Evolutionary conservation across 1,139 yeast species (phyloP), one percentile per base, ranked within the genome.

Genomic region (Arxiozyma slooffiae): DNA sequence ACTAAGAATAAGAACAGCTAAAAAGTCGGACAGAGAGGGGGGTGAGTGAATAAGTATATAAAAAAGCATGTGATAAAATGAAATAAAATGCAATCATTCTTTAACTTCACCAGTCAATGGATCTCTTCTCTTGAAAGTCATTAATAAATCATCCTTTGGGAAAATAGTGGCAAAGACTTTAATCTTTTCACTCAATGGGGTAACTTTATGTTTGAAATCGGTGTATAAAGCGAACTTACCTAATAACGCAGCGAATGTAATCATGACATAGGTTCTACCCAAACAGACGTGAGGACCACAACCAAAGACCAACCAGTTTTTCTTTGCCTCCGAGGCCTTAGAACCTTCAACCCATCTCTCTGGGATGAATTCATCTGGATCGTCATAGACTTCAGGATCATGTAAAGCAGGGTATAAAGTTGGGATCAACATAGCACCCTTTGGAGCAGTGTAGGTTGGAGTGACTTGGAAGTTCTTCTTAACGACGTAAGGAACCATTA

Each of bases 81-180:
- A 14, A 14, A 24, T 14, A 39, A 21, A 4, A 26, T 26, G 24
- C n/a, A n/a, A 7, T 50, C 50, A 61, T 50, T 61, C 62, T 38
- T 48, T 49, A 37, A 60, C 52, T 57, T 64, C 55, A 48, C 70
- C 70, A 38, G 68, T 61, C 40, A 67, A 53, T 55, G 74, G 74
- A 52, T 83, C 83, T 71, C 90, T 80, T 59, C 65, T 71, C 51
- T 77, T 75, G 76, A 90, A 90, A 62, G 81, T 75, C 68, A 92
- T 72, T 60, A 87, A 79, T 67, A 95, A 81, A 67, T 90, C 96
- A 71, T 92, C 98, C 68, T 87, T 82, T 38, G 98, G 98, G 85
- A 92, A 92, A 66, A 92, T 89, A 30, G 98, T 92, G 38, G 98
- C 98, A 68, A 92, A 92, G 41, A 92, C 97, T 66, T 89, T 87